Conservation (phyloP, 352 stramenopile genomes). For the Globisporangium lucens region DNA sequence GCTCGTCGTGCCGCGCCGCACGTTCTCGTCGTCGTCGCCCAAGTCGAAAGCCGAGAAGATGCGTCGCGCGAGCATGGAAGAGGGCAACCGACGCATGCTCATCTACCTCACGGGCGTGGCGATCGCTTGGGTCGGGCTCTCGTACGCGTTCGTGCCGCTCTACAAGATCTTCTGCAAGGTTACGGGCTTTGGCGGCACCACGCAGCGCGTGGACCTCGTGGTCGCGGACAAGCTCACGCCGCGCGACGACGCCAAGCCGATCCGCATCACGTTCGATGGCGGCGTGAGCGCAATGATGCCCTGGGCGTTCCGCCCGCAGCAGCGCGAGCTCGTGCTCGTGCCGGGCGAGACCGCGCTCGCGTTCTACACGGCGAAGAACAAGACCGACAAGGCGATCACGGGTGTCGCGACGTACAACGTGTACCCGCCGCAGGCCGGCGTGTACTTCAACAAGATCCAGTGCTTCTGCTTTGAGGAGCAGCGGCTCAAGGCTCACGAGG, state of each 20-base stretch:
- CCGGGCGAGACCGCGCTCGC: conserved; percentile 97
- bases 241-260: conserved; percentile 88
- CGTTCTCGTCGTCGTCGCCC: conserved; percentile 39
- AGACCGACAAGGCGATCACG: conserved; percentile 96
- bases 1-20: conserved; percentile 24
- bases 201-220: conserved; percentile 74
- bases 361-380: conserved; percentile 99
- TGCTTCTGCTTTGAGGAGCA: conserved; percentile 99
- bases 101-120: conserved; percentile 94
- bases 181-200: conserved; percentile 96
- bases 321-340: conserved; percentile 91
- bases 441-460: conserved; percentile 99
- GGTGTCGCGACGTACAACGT: conserved; percentile 99
- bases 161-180: conserved; percentile 99
- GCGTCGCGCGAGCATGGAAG: conserved; percentile 54
- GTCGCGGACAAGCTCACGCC: conserved; percentile 87
- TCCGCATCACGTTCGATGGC: conserved; percentile 96
- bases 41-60: conserved; percentile 45
- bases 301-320: conserved; percentile 96
- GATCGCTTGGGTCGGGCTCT: conserved; percentile 92
- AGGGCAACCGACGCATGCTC: conserved; percentile 89
- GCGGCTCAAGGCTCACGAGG: conserved; percentile 94
- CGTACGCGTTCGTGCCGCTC: conserved; percentile 96
- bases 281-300: conserved; percentile 94
- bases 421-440: conserved; percentile 93